Percentiles rank a stretch among this genome's conserved stretches.
These are phyloP conservation scores for Starmerella sp. DNA, from an alignment of 805 yeast species.

Conservation along the genomic window DNA sequence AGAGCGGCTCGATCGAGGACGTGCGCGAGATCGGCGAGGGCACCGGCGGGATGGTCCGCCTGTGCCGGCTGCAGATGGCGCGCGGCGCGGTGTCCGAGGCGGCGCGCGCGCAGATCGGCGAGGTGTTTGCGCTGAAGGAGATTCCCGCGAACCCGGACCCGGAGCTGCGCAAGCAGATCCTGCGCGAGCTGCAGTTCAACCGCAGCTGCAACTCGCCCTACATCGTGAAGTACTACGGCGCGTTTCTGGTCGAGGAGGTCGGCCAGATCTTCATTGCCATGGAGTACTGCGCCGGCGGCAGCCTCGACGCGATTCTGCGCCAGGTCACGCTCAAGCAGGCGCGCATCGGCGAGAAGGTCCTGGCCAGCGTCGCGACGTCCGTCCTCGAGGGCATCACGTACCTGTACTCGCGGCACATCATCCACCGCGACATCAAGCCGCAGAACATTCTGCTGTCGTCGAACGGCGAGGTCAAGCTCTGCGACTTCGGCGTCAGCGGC, in stretches of 20 bases:
- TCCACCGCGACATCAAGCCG: slow-evolving; percentile 94
- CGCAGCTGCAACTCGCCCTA: slow-evolving; percentile 68
- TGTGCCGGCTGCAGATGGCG: slow-evolving; percentile 43
- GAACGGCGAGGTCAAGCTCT: slow-evolving; percentile 74
- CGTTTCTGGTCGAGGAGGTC: slow-evolving; percentile 63
- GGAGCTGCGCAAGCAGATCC: slow-evolving; percentile 76
- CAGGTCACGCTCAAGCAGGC: slow-evolving; percentile 64
- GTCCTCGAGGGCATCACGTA: slow-evolving; percentile 78
- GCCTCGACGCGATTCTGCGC: slow-evolving; percentile 83
- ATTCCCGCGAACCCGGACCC: slow-evolving; percentile 71
- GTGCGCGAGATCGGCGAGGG: slow-evolving; percentile 81
- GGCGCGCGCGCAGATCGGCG: slow-evolving; percentile 31
- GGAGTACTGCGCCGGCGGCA: slow-evolving; percentile 94
- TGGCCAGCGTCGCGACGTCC: slow-evolving; percentile 81
- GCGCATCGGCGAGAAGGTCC: slow-evolving; percentile 80
- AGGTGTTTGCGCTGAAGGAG: slow-evolving; percentile 69
- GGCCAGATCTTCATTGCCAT: slow-evolving; percentile 85
- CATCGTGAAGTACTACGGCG: slow-evolving; percentile 88
- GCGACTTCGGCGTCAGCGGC: slow-evolving; percentile 97
- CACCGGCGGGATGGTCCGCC: slow-evolving; percentile 79
- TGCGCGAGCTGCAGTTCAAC: slow-evolving; percentile 83
- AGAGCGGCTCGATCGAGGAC: slow-evolving; percentile 41
- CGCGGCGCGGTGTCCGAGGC: slow-evolving; percentile 19
- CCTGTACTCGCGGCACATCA: slow-evolving; percentile 74
- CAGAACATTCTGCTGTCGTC: slow-evolving; percentile 73